These are phyloP conservation scores for Paecilomyces sp. DNA, from an alignment of 2,329 filamentous ascomycete species.

Conservation along the genomic window DNA sequence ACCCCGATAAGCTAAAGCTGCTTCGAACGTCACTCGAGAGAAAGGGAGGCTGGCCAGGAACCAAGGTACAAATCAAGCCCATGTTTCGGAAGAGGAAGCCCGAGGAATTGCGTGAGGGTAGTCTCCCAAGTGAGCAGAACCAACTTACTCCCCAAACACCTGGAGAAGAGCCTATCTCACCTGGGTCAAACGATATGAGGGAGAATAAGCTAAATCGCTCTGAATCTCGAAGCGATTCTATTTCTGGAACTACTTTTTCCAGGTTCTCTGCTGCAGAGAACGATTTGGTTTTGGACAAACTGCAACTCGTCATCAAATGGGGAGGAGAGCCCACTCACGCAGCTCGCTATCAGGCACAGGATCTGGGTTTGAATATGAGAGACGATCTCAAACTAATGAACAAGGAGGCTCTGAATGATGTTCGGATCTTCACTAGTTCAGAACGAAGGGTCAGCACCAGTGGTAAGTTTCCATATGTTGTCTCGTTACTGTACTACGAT, in stretches of 20 bases:
- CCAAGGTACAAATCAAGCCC: conserved; percentile 97
- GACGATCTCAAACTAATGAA: conserved; percentile 93
- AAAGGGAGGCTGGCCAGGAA: conserved; percentile 90
- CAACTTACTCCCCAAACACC: conserved; percentile 6
- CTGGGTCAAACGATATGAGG: conserved; percentile 13
- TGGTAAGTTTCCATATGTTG: conserved; percentile 29
- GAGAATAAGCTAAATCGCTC: conserved; percentile 33
- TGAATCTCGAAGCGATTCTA: conserved; percentile 68
- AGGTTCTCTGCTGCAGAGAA: conserved; percentile 91
- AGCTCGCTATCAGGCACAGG: conserved; percentile 89
- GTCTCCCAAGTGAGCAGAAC: conserved; percentile 9
- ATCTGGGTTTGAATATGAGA: conserved; percentile 90
- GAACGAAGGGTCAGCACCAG: conserved; percentile 91
- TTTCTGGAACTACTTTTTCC: conserved; percentile 85
- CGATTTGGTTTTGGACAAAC: conserved; percentile 85
- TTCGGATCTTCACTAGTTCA: conserved; percentile 91
- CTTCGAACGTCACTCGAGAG: conserved; percentile 82
- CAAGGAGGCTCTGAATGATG: conserved; percentile 81
- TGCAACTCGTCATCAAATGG: conserved; percentile 98
- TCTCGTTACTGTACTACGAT: not conserved
- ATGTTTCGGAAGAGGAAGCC: conserved; percentile 91
- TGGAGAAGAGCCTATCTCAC: conserved; percentile 15
- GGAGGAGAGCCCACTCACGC: conserved; percentile 97
- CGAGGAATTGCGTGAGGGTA: conserved; percentile 43
- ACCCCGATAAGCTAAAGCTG: conserved; percentile 74